Conservation (phyloP, 768 basidiomycete genomes). For the Russula vinacea region DNA sequence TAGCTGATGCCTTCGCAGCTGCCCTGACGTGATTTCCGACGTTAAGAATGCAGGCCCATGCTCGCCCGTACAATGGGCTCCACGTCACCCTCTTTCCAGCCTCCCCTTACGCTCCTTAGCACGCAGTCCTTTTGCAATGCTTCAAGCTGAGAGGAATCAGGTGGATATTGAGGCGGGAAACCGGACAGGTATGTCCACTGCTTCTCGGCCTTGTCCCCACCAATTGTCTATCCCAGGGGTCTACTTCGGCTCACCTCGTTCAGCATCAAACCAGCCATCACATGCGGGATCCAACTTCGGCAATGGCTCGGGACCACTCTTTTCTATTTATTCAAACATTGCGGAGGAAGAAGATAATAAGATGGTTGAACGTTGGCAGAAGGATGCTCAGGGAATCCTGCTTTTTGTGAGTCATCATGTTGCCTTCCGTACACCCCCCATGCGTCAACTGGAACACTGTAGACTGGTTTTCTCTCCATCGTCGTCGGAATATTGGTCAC, state of each 20-base stretch:
- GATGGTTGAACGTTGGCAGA: slow-evolving; percentile 1
- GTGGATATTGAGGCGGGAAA: not conserved
- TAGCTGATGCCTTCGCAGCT: not conserved
- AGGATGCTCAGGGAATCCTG: not conserved
- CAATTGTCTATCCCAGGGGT: not conserved
- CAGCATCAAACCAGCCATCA: not conserved
- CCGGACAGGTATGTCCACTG: not conserved
- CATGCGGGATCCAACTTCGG: not conserved
- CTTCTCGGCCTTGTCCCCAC: not conserved
- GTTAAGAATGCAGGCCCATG: not conserved
- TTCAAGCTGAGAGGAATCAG: not conserved
- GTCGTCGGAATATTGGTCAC: not conserved
- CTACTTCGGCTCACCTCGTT: not conserved
- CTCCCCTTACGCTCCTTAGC: not conserved
- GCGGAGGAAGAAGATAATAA: not conserved
- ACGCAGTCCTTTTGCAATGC: not conserved
- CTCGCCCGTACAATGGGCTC: not conserved
- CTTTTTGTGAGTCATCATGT: not conserved
- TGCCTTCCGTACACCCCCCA: not conserved
- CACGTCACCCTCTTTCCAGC: not conserved
- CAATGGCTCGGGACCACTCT: not conserved
- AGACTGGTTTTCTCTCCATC: slow-evolving; percentile 13
- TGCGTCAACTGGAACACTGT: not conserved
- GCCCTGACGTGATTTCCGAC: not conserved
- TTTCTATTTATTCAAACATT: not conserved